phyloP scores from a whole-genome alignment of 2,329 filamentous ascomycete genomes.

The Pseudopyrenochaeta lycopersici region DNA sequence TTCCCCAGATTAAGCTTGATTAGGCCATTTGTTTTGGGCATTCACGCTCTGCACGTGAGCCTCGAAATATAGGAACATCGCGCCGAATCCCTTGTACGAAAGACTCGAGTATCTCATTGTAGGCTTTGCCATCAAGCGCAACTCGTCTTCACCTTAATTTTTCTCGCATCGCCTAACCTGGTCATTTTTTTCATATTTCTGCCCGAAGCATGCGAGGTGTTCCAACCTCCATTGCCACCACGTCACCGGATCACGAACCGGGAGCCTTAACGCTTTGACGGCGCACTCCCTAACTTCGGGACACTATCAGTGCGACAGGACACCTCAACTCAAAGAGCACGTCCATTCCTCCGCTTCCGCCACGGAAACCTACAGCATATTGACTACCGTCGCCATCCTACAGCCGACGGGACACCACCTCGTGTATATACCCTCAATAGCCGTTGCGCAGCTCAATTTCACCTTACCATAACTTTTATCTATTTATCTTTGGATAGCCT shows the following conservation, averaged over 20 bases:
- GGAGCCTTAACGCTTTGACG: slow-evolving; percentile 18
- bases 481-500: neutral
- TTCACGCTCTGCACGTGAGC: neutral
- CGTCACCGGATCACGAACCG: slow-evolving; percentile 11
- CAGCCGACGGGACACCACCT: slow-evolving; percentile 8
- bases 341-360: slow-evolving; percentile 13
- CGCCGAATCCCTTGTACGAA: slow-evolving; percentile 5
- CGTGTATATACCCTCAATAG: neutral
- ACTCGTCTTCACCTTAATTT: slow-evolving; percentile 11
- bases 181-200: neutral
- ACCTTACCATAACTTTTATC: neutral
- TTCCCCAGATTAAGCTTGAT: slow-evolving; percentile 20
- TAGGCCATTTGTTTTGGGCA: slow-evolving; percentile 4
- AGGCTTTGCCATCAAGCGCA: slow-evolving; percentile 3
- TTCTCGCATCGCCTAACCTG: slow-evolving; percentile 1
- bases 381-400: slow-evolving; percentile 7
- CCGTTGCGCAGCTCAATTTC: neutral
- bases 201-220: slow-evolving; percentile 22
- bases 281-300: slow-evolving; percentile 13
- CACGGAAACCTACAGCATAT: slow-evolving; percentile 14
- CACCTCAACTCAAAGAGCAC: slow-evolving; percentile 8
- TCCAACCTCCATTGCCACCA: slow-evolving; percentile 3
- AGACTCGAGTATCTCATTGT: neutral
- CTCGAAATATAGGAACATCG: slow-evolving; percentile 5
- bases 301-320: slow-evolving; percentile 2